These are phyloP conservation scores for Talaromyces funiculosus DNA, from an alignment of 2,329 filamentous ascomycete genomes.

Conservation along the genomic window DNA sequence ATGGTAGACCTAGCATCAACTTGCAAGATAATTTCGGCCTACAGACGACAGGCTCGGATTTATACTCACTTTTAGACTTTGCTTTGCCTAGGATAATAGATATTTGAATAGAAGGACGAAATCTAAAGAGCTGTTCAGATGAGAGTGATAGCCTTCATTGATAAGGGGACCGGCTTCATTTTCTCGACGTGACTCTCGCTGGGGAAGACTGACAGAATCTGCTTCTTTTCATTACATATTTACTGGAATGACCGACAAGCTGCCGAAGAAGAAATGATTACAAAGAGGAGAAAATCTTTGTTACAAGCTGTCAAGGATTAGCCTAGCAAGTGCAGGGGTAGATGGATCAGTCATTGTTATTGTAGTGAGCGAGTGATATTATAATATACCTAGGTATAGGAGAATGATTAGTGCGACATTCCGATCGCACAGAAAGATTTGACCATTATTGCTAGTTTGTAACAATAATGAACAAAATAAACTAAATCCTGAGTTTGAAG, in stretches of 20 bases:
- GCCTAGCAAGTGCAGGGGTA: neutral
- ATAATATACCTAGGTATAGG: too few species aligned
- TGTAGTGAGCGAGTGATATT: too few species aligned
- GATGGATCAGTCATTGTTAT: neutral
- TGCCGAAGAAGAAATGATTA: neutral
- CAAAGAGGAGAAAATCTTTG: neutral
- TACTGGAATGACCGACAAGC: neutral
- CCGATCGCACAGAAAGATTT: neutral
- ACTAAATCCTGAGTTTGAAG: neutral
- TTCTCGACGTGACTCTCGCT: neutral
- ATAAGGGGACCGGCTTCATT: neutral
- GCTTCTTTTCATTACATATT: neutral
- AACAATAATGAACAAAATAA: neutral
- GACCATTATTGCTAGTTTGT: neutral
- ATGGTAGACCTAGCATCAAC: neutral
- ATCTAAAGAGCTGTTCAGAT: neutral
- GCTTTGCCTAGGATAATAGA: neutral
- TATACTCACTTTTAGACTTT: neutral
- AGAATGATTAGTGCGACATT: neutral
- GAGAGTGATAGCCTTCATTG: neutral
- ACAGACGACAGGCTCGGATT: neutral
- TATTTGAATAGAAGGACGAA: neutral
- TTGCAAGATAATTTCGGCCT: neutral
- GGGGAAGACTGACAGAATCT: neutral
- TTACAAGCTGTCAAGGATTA: neutral